Evolutionary conservation across 2,329 filamentous ascomycete species (phyloP), one percentile per base, ranked within the genome.

Genomic region (Aspergillus sp.): DNA sequence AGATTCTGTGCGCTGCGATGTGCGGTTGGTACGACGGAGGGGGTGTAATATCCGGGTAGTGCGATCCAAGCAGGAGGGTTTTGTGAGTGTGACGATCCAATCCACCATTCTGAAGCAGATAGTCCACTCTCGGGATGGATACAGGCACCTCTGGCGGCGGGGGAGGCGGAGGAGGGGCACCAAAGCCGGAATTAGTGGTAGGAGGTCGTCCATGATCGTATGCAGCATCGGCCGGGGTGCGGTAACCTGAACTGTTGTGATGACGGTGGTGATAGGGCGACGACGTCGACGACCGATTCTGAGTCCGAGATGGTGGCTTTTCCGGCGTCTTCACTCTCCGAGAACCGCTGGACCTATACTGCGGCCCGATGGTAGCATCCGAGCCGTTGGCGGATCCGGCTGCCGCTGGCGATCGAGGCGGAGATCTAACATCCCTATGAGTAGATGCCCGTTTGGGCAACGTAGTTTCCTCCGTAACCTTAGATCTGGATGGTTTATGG

Each of bases 101-200:
- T 1, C 91, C 91, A 35, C 91, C 91, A 65, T 96, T 85, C 59
- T 93, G 88, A 47, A 96, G 77, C 15, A 97, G 75, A 64, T 97
- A 97, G 64, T 97, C 91, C 15, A 97, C 90, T 51, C 88, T 81
- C 0, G 91, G 91, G 10, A 84, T 78, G 37, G 89, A 83, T 39
- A 84, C 76, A 32, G 80, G 76, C 37, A 78, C 62, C 49, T 83
- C 79, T 7, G 89, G 80, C 1, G 86, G 83, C 1, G 88, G 85
- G 2, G 86, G 90, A 0, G 90, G 89, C 0, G 88, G 88, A 1
- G 88, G 82, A 33, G 79, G 76, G 6, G 65, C 63, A 2, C 64
- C 65, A 38, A 60, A 70, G 7, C 56, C 57, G 22, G 58, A 59
- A 30, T 57, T 60, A 3, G 64, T 48, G 7, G 60, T 58, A 5